phyloP scores from a whole-genome alignment of 176 grass and related monocot genomes.

The Hordeum marinum region DNA sequence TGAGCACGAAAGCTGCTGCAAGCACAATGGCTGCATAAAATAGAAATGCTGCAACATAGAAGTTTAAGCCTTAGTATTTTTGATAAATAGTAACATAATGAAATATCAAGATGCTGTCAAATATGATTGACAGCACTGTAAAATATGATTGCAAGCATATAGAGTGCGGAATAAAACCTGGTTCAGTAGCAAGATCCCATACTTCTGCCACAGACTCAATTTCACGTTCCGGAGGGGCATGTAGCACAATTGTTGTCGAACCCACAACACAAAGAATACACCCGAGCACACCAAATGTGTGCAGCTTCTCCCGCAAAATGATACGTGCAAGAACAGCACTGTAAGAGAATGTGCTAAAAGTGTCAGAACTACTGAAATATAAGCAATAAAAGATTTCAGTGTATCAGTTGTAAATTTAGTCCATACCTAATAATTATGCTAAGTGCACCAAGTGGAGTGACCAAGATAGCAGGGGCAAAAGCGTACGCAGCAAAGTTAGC shows the following conservation, averaged over 20 bases:
- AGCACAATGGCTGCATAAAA: slow-evolving; percentile 58
- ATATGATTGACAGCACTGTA: background rate
- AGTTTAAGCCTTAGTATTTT: slow-evolving; percentile 16
- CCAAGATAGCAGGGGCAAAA: slow-evolving; percentile 97
- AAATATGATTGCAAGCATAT: too few species aligned
- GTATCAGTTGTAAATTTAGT: background rate
- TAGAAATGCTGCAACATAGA: slow-evolving; percentile 59
- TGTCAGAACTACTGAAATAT: slow-evolving; percentile 22
- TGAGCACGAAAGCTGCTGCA: slow-evolving; percentile 63
- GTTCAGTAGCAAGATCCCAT: slow-evolving; percentile 95
- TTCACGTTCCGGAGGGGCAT: slow-evolving; percentile 81
- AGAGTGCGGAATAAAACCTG: slow-evolving; percentile 37
- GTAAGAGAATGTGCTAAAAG: background rate
- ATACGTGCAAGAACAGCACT: slow-evolving; percentile 93
- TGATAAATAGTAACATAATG: background rate
- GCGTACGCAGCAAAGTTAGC: slow-evolving; percentile 96
- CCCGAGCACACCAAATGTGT: slow-evolving; percentile 91
- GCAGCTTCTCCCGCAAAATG: slow-evolving; percentile 86
- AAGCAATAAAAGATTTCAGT: slow-evolving; percentile 7
- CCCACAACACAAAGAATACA: slow-evolving; percentile 96
- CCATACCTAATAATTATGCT: slow-evolving; percentile 90
- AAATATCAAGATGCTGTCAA: background rate
- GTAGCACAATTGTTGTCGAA: slow-evolving; percentile 91
- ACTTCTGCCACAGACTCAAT: slow-evolving; percentile 94
- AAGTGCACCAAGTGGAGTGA: slow-evolving; percentile 95